These are phyloP conservation scores for Magnusiomyces ingens DNA, from an alignment of 1,139 yeast genomes.

Conservation along the genomic window DNA sequence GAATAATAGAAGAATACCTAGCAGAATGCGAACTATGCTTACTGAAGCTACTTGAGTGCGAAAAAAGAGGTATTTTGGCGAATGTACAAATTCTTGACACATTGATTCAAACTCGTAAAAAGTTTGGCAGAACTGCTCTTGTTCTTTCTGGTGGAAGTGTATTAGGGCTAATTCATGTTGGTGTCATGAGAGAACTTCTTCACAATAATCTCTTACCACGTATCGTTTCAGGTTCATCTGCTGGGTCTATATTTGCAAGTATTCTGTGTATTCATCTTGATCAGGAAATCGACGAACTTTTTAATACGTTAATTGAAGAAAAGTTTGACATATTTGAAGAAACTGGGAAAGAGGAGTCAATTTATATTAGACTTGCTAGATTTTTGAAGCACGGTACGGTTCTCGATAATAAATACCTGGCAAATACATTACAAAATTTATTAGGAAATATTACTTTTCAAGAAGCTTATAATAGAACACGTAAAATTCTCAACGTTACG, in stretches of 20 bases:
- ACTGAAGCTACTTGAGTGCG: conserved; percentile 37
- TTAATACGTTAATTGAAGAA: conserved; percentile 39
- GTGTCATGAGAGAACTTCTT: conserved; percentile 73
- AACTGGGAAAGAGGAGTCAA: conserved; percentile 42
- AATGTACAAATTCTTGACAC: conserved; percentile 67
- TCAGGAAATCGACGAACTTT: conserved; percentile 57
- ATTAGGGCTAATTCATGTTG: conserved; percentile 87
- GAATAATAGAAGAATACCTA: conserved; percentile 73
- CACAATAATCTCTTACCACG: conserved; percentile 75
- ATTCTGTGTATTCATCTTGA: conserved; percentile 74
- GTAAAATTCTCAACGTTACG: conserved; percentile 76
- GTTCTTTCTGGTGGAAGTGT: conserved; percentile 94
- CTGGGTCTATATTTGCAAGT: conserved; percentile 93
- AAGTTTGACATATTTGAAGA: conserved; percentile 69
- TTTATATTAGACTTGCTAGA: conserved; percentile 49
- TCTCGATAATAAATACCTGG: conserved; percentile 70
- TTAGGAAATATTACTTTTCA: conserved; percentile 93
- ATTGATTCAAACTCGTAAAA: conserved; percentile 80
- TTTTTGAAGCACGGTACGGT: conserved; percentile 78
- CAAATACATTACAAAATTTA: conserved; percentile 65
- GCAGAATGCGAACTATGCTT: conserved; percentile 66
- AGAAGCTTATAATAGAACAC: conserved; percentile 84
- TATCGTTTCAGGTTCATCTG: conserved; percentile 91
- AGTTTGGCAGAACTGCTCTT: conserved; percentile 88
- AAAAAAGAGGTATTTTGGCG: conserved; percentile 37